Evolutionary conservation across 352 stramenopile genomes (phyloP), one percentile per base, ranked within the genome.

Genomic region (Discostella stelligera): DNA sequence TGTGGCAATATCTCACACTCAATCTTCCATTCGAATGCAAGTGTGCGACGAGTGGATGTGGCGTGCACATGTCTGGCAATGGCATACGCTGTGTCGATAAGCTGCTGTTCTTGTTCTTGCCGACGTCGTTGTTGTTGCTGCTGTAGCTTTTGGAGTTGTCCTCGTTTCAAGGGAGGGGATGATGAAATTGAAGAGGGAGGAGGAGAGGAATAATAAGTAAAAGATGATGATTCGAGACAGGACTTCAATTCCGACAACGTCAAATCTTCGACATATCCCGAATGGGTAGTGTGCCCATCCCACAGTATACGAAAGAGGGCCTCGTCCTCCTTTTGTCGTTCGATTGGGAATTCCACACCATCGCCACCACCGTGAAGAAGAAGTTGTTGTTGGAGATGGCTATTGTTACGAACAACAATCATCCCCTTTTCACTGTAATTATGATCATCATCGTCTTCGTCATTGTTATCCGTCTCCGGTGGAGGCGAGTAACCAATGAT

Each of bases 211-310:
- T n/a, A n/a, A n/a, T n/a, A n/a, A n/a, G n/a, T n/a, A n/a, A n/a
- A n/a, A n/a, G n/a, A 14, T 32, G 59, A 10, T 32, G 27, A 6
- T 32, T 2, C 18, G 6, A 77, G 48, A 55, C 59, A 64, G 8
- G 60, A 13, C n/a, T 23, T 7, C 30, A 77, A 46, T 32, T 77
- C 69, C 5, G 46, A 32, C 23, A 37, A 32, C 13, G 69, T 77
- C 48, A 82, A 39, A 53, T 82, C 74, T 64, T 82, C 67, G 0
- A 72, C 39, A 44, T 82, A 82, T 44, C 65, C 64, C 11, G 37
- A 55, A 9, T 18, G 30, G 11, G 23, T 7, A 0, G 58, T 16
- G 49, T 50, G 56, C 27, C 65, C 56, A 21, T 80, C 65, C 72
- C 72, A 80, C 13, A 80, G 37, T 2, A 80, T 61, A 13, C 65